Percentiles rank a stretch among this genome's conserved stretches.
These are phyloP conservation scores for Sarcodon sp. DNA, from an alignment of 768 basidiomycete species.

Conservation along the genomic window DNA sequence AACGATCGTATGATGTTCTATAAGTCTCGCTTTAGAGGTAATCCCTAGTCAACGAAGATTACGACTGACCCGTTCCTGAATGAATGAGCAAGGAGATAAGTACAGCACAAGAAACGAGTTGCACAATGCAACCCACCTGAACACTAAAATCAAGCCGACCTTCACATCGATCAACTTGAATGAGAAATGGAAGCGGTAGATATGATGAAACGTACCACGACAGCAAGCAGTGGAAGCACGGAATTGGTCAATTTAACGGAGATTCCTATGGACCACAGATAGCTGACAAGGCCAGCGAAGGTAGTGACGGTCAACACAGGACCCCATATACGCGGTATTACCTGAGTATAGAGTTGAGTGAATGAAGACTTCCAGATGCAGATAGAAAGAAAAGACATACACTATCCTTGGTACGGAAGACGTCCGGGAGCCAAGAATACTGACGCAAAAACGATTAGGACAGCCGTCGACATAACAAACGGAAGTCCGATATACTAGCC, in stretches of 20 bases:
- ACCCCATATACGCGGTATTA: constrained; percentile 59
- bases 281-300: constrained; percentile 52
- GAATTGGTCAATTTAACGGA: constrained; percentile 63
- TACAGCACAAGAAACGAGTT: neutral
- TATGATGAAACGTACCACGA: constrained; percentile 52
- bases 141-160: constrained; percentile 85
- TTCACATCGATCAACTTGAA: constrained; percentile 13
- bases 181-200: neutral
- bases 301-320: constrained; percentile 79
- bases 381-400: constrained; percentile 26
- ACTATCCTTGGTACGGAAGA: constrained; percentile 72
- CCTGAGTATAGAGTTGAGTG: constrained; percentile 25
- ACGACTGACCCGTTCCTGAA: constrained; percentile 49
- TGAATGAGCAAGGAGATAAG: neutral
- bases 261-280: constrained; percentile 43
- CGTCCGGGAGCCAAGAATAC: constrained; percentile 89
- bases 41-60: neutral
- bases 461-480: constrained; percentile 2
- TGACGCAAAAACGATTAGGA: constrained; percentile 12
- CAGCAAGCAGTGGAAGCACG: constrained; percentile 77
- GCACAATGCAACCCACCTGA: constrained; percentile 38
- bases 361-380: neutral
- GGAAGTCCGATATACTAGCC: constrained; percentile 4
- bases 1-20: constrained; percentile 79
- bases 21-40: constrained; percentile 5